These are phyloP conservation scores for Xylariomycetidae sp. DNA, from an alignment of 2,329 filamentous ascomycete genomes.

Conservation along the genomic window DNA sequence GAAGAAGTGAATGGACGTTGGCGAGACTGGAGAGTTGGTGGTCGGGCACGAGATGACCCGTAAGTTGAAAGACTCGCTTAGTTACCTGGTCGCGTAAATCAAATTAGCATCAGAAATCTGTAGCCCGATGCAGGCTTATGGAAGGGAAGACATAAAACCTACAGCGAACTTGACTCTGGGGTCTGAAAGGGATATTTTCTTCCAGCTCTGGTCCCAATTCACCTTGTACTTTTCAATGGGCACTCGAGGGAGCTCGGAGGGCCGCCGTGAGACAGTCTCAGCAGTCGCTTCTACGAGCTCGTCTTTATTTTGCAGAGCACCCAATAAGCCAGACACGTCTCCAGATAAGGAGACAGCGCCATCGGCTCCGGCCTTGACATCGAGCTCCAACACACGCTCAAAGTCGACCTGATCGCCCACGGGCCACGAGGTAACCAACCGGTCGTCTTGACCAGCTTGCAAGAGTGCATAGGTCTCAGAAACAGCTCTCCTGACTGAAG, in stretches of 20 bases:
- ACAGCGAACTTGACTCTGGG: constrained; percentile 68
- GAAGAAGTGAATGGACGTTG: constrained; percentile 51
- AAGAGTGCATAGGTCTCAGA: constrained; percentile 46
- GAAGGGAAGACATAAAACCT: constrained; percentile 31
- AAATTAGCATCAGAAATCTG: background rate
- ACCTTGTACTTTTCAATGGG: too few relatives aligned
- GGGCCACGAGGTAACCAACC: constrained; percentile 19
- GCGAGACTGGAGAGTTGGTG: constrained; percentile 53
- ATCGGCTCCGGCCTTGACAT: constrained; percentile 33
- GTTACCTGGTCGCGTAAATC: constrained; percentile 64
- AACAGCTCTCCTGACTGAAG: constrained; percentile 45
- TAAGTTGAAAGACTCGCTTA: constrained; percentile 77
- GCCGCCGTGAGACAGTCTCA: too few relatives aligned
- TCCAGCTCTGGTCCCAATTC: constrained; percentile 53
- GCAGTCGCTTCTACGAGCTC: constrained; percentile 12
- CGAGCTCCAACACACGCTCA: constrained; percentile 29
- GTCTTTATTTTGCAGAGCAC: constrained; percentile 24
- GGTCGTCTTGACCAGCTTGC: constrained; percentile 24
- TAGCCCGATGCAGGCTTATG: too few relatives aligned
- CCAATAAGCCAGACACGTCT: constrained; percentile 29
- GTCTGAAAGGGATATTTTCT: constrained; percentile 52
- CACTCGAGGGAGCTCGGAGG: too few relatives aligned
- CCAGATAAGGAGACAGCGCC: constrained; percentile 37
- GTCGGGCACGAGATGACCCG: constrained; percentile 73
- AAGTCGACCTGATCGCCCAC: constrained; percentile 28